Conservation (phyloP, 2,329 filamentous ascomycete species). For the Sodiomyces alkalinus region DNA sequence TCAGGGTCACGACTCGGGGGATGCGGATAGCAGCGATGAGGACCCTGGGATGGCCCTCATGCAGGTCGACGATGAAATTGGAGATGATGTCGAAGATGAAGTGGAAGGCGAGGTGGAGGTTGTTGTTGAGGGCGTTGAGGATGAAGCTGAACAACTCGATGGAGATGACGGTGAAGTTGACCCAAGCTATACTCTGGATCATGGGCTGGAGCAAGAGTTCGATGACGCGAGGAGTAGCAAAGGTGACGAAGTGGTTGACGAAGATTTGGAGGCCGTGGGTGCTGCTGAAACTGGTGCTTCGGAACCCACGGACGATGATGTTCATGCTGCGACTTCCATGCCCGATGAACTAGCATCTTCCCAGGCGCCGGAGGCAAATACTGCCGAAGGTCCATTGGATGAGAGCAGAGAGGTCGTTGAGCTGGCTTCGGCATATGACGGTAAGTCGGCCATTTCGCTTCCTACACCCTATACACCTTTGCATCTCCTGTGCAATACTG, state of each 20-base stretch:
- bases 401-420: too few species aligned
- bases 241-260: constrained; percentile 9
- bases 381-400: too few species aligned
- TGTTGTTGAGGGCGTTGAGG: constrained; percentile 4
- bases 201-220: constrained; percentile 6
- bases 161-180: too few species aligned
- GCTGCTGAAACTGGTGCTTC: constrained; percentile 7
- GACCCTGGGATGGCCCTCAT: constrained; percentile 13
- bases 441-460: too few species aligned
- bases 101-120: constrained; percentile 9
- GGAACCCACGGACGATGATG: too few species aligned
- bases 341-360: too few species aligned
- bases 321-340: too few species aligned
- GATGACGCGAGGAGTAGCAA: constrained; percentile 8
- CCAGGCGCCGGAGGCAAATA: too few species aligned
- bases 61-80: constrained; percentile 1
- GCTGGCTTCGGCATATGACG: too few species aligned
- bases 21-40: constrained; percentile 2
- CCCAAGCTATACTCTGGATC: too few species aligned
- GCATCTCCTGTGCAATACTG: too few species aligned
- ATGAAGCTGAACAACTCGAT: constrained; percentile 8
- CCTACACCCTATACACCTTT: too few species aligned
- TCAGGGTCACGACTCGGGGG: constrained; percentile 3
- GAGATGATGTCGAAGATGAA: constrained; percentile 8
- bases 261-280: constrained; percentile 8